phyloP scores from a whole-genome alignment of 192 early-diverging fungal genomes.

The Gryganskiella cystojenkinii region DNA sequence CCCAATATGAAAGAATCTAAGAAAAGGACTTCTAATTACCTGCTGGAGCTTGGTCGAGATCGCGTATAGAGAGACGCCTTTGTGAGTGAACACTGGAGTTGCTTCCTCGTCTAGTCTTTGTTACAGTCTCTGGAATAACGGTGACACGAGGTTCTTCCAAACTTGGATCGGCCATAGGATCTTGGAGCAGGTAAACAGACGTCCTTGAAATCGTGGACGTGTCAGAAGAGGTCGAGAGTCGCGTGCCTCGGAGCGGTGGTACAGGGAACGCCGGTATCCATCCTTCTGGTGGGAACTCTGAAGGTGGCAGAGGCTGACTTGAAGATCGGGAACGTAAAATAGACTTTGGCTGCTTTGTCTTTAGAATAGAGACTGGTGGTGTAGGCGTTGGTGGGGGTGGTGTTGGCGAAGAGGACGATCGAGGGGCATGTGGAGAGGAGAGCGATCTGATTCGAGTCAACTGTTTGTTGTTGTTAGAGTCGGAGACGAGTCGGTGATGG shows the following conservation, averaged over 20 bases:
- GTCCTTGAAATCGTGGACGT: slow-evolving; percentile 7
- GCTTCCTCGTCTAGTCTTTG: neutral
- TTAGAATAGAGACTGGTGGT: slow-evolving; percentile 31
- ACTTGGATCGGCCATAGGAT: slow-evolving; percentile 19
- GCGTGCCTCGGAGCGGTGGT: neutral
- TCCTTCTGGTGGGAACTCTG: neutral
- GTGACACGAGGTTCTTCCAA: neutral
- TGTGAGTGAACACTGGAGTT: neutral
- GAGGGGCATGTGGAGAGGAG: neutral
- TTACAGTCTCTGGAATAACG: neutral
- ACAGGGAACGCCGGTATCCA: slow-evolving; percentile 12
- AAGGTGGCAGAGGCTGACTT: slow-evolving; percentile 3
- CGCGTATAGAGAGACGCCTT: slow-evolving; percentile 11
- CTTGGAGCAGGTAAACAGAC: slow-evolving; percentile 36
- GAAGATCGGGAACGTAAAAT: slow-evolving; percentile 28
- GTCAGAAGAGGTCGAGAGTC: slow-evolving; percentile 10
- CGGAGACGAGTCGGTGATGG: too few species aligned
- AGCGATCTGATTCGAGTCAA: neutral
- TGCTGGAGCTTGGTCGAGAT: neutral
- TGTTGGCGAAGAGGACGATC: slow-evolving; percentile 1
- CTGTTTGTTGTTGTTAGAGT: too few species aligned
- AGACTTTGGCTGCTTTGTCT: slow-evolving; percentile 28
- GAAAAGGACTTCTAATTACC: neutral
- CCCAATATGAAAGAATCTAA: neutral
- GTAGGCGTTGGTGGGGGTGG: neutral